Conservation (phyloP, 1,284 basidiomycete species). For the Chondrostereum purpureum region DNA sequence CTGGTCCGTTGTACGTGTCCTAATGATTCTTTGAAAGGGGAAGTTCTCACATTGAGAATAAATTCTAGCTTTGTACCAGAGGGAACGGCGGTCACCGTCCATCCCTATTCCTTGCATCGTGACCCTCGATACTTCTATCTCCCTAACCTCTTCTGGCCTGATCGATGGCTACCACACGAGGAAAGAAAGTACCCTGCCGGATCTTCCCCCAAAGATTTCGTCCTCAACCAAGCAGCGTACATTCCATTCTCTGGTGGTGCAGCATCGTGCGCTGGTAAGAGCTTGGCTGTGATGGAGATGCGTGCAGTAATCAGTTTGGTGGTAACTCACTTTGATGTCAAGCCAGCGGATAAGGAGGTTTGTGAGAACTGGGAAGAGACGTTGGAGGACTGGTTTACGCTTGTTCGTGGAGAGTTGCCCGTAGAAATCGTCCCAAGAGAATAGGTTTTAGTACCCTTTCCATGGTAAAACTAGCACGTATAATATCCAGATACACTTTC, state of each 20-base stretch:
- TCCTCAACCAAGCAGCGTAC: constrained; percentile 26
- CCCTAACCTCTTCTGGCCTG: constrained; percentile 34
- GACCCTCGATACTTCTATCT: constrained; percentile 37
- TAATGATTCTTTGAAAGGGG: not conserved
- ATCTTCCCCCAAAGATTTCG: constrained; percentile 20
- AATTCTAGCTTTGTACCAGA: constrained; percentile 31
- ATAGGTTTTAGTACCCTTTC: not conserved
- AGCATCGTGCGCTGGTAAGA: constrained; percentile 31
- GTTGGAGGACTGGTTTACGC: constrained; percentile 25
- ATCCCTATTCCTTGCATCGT: constrained; percentile 32
- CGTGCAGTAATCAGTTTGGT: constrained; percentile 27
- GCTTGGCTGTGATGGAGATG: constrained; percentile 34
- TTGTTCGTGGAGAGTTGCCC: constrained; percentile 3
- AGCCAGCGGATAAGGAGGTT: constrained; percentile 23
- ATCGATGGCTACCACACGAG: constrained; percentile 29
- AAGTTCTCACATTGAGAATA: constrained; percentile 2
- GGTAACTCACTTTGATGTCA: constrained; percentile 25
- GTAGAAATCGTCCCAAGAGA: not conserved
- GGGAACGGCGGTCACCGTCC: constrained; percentile 31
- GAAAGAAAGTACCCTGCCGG: constrained; percentile 18
- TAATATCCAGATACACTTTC: too few relatives aligned
- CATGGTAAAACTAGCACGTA: too few relatives aligned
- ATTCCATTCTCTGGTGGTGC: constrained; percentile 33
- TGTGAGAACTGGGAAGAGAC: constrained; percentile 22
- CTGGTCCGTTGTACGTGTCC: constrained; percentile 25